Base-by-base conservation (phyloP, 2,329 filamentous ascomycete genomes). In the Colletotrichum gigasporum region DNA sequence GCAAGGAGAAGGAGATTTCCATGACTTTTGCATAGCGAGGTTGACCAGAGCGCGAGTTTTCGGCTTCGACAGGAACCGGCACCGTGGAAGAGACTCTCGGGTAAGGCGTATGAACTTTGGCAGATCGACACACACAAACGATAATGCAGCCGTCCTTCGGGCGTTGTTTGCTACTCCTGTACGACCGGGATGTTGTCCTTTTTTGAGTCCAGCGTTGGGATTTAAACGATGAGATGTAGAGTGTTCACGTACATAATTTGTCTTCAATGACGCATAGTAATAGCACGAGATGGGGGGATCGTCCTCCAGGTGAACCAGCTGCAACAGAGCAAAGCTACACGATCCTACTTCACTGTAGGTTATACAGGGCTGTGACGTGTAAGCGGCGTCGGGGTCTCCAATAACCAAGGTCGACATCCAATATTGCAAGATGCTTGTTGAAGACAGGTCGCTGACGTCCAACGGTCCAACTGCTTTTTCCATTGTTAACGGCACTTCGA, bases 11-110 rank as follows among this genome's bases (percentile, higher is more conserved):
- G 73, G 91, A 93, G 76, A 91, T 95, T 67, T 85, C 87, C 30
- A 91, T 95, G 90, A 93, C 90, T 67, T 95, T 95, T 86, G 92
- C 90, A 76, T 92, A 80, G 9, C 30, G 24, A 58, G 22, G 51
- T 35, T 34, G 42, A 18, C 11, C 26, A 58, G n/a, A 34, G 39
- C 20, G 24, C 37, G 18, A 28, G 9, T n/a, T n/a, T n/a, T n/a
- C n/a, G n/a, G n/a, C n/a, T n/a, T n/a, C n/a, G n/a, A n/a, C n/a
- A n/a, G n/a, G n/a, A n/a, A n/a, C n/a, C n/a, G n/a, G 14, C 34
- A 16, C 11, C 20, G 58, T 18, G 5, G 24, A 10, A 30, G n/a
- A 4, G 26, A 10, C 42, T 30, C 22, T 45, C 14, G 41, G 37
- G n/a, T 24, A 12, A 37, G 53, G 53, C 53, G 53, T 28, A 47